Percentiles rank a stretch among this genome's conserved stretches.
These are phyloP conservation scores for Solanum rostratum DNA, from an alignment of 257 asterid genomes.

Conservation along the genomic window DNA sequence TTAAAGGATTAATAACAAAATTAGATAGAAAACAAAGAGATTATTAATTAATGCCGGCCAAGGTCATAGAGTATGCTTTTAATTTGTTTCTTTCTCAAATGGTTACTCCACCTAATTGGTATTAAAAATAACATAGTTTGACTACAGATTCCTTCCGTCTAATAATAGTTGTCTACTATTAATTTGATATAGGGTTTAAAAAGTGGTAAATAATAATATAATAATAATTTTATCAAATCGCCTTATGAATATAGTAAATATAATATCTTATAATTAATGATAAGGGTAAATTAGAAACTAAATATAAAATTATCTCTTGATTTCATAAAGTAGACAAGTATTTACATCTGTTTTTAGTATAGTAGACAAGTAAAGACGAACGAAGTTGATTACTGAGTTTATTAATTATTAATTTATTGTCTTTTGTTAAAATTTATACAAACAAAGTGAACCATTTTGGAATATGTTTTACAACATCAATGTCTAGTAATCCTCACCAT, in stretches of 20 bases:
- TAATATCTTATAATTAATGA: too few relatives aligned
- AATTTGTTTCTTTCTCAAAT: background rate
- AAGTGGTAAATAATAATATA: too few relatives aligned
- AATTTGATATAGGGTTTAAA: too few relatives aligned
- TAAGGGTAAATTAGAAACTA: too few relatives aligned
- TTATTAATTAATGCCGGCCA: background rate
- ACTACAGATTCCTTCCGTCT: background rate
- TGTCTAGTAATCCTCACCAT: background rate
- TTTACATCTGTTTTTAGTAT: too few relatives aligned
- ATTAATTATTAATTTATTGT: background rate
- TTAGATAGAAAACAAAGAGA: background rate
- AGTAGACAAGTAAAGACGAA: too few relatives aligned
- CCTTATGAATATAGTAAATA: too few relatives aligned
- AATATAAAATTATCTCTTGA: too few relatives aligned
- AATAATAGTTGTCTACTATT: accelerated
- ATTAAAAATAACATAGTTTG: background rate
- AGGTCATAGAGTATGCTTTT: background rate
- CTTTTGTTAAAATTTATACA: background rate
- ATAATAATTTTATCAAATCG: too few relatives aligned
- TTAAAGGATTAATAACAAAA: background rate
- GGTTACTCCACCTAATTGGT: background rate
- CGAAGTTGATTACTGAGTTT: background rate
- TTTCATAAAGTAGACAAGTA: too few relatives aligned
- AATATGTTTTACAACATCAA: background rate
- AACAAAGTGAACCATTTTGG: background rate